Base-by-base conservation (phyloP, 2,329 filamentous ascomycete species). In the Tolypocladium album region DNA sequence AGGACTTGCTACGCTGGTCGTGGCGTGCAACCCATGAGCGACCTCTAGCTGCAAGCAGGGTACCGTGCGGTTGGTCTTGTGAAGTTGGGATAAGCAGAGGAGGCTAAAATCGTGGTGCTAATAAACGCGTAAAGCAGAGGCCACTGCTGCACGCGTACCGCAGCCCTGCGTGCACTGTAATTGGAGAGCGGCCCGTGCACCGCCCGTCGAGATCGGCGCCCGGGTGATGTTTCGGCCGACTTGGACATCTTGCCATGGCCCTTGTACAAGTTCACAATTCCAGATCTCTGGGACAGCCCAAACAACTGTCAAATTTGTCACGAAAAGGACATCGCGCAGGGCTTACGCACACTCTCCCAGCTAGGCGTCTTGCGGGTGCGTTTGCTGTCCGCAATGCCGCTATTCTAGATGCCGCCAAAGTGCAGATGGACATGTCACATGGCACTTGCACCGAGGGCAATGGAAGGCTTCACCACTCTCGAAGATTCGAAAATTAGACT, bases 141-240 rank as follows among this genome's bases (percentile, higher is more conserved):
- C 20, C 3, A 24, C 17, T 20, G n/a, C 24, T 39, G 43, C 22
- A 24, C 55, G 55, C 39, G 39, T n/a, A 17, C 55, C 8, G 4
- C 55, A 42, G 7, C 17, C 36, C 11, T 55, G 20, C 55, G 17
- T 34, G 55, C 55, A 57, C 39, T 43, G n/a, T 43, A 36, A 27
- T 34, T 22, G 39, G 39, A 53, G 50, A 22, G 8, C 4, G 39
- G 56, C 42, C 45, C 36, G 34, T 58, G 57, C 57, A 36, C 45
- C 31, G 15, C 27, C 57, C 20, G 42, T 17, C 22, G 13, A 4
- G 13, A 2, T 40, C 57, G 57, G 57, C 43, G 27, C 4, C 40
- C 57, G 57, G 57, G 47, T 13, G 36, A 55, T 58, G 57, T 40
- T 58, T 58, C 45, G 15, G 47, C 57, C 57, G 57, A 38, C n/a